Percentiles rank a stretch among this genome's conserved stretches.
These are phyloP conservation scores for Torulaspora pretoriensis DNA, from an alignment of 1,139 yeast species.

Conservation along the genomic window DNA sequence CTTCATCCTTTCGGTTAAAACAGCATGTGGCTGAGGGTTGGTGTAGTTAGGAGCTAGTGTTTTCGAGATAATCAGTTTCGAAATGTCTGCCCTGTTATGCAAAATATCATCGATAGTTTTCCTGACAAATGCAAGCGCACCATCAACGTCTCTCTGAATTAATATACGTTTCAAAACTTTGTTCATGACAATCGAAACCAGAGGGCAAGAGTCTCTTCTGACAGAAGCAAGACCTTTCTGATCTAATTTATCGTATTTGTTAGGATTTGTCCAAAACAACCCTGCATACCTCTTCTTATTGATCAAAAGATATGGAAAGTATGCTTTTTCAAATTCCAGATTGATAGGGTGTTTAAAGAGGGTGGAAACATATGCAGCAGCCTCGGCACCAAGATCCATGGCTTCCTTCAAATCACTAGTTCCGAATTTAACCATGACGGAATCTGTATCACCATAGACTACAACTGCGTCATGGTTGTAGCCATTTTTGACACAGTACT, in stretches of 20 bases:
- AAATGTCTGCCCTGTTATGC: conserved; percentile 87
- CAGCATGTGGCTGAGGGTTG: conserved; percentile 96
- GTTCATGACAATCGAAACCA: conserved; percentile 92
- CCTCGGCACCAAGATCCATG: conserved; percentile 90
- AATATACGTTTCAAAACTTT: conserved; percentile 80
- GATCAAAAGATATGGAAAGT: conserved; percentile 87
- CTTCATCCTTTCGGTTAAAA: conserved; percentile 90
- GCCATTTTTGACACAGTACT: conserved; percentile 76
- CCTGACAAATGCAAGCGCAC: conserved; percentile 81
- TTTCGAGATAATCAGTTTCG: conserved; percentile 90
- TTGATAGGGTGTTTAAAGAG: conserved; percentile 82
- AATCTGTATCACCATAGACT: conserved; percentile 98
- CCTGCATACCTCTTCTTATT: conserved; percentile 98
- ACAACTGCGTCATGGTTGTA: conserved; percentile 80
- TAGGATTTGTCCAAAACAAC: conserved; percentile 87
- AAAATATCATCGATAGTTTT: conserved; percentile 84
- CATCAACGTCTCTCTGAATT: conserved; percentile 84
- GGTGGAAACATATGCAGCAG: conserved; percentile 82
- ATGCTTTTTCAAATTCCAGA: conserved; percentile 93
- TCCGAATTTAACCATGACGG: conserved; percentile 98
- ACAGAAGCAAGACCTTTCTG: conserved; percentile 98
- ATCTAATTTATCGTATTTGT: conserved; percentile 92
- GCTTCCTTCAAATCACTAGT: conserved; percentile 73
- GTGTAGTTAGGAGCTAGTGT: conserved; percentile 90
- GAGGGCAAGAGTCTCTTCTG: conserved; percentile 92